Conservation (phyloP, 805 yeast genomes). For the Myxozyma neotropica region DNA sequence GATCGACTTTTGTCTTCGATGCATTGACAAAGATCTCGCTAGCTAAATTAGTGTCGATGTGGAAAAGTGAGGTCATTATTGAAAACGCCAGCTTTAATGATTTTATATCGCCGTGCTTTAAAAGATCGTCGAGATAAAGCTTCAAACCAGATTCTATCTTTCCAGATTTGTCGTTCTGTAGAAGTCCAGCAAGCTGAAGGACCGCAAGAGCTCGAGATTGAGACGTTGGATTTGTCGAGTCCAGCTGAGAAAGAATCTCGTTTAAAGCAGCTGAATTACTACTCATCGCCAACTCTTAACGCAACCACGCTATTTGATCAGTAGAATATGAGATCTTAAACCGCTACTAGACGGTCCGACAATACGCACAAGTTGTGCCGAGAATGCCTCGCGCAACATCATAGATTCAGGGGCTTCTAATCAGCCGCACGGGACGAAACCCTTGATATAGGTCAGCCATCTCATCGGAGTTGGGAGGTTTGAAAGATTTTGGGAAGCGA, state of each 20-base stretch:
- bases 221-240: constrained; percentile 9
- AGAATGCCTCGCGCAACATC: neutral
- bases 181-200: constrained; percentile 20
- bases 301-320: neutral
- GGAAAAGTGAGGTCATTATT: constrained; percentile 37
- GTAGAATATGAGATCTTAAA: neutral
- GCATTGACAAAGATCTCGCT: constrained; percentile 36
- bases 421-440: constrained; percentile 6
- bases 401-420: neutral
- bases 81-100: constrained; percentile 37
- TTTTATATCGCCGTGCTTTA: constrained; percentile 17
- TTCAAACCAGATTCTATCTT: constrained; percentile 3
- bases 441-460: neutral
- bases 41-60: constrained; percentile 38
- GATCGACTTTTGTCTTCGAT: constrained; percentile 25
- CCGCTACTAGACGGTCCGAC: no score
- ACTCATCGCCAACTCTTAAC: neutral
- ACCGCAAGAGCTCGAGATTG: constrained; percentile 22
- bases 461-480: constrained; percentile 15
- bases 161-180: constrained; percentile 13
- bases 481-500: neutral
- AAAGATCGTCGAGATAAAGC: neutral
- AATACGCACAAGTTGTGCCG: neutral
- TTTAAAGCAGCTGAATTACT: neutral
- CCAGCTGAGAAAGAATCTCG: constrained; percentile 9